Evolutionary conservation across 2,329 filamentous ascomycete species (phyloP).

Genomic region (Fusarium heterosporum): DNA sequence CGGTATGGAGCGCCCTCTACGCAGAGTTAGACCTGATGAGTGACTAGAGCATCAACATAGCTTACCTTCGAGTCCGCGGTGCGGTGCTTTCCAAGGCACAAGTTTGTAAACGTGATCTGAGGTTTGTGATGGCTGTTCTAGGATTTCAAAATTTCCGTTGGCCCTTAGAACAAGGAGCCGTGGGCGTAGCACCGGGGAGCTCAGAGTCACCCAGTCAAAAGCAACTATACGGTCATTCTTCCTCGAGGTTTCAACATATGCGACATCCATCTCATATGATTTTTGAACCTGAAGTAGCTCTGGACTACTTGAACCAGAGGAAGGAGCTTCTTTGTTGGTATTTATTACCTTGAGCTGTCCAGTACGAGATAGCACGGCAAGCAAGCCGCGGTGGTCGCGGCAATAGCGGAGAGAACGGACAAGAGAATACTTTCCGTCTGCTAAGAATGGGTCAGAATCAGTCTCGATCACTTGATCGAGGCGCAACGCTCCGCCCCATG

Average conservation of each 20-base stretch:
- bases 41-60: background rate
- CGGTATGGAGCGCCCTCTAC: slow-evolving; percentile 65
- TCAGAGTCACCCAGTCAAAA: slow-evolving; percentile 74
- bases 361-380: slow-evolving; percentile 71
- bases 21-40: slow-evolving; percentile 27
- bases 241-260: slow-evolving; percentile 63
- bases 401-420: slow-evolving; percentile 73
- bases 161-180: slow-evolving; percentile 70
- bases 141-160: slow-evolving; percentile 70
- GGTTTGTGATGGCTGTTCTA: slow-evolving; percentile 70
- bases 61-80: slow-evolving; percentile 67
- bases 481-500: slow-evolving; percentile 71
- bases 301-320: slow-evolving; percentile 61
- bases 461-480: slow-evolving; percentile 68
- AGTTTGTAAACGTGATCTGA: slow-evolving; percentile 70
- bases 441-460: slow-evolving; percentile 61
- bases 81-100: slow-evolving; percentile 69
- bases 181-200: slow-evolving; percentile 65
- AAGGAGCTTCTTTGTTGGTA: slow-evolving; percentile 65
- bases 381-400: slow-evolving; percentile 69
- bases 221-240: slow-evolving; percentile 73
- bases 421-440: slow-evolving; percentile 68
- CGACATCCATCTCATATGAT: slow-evolving; percentile 72
- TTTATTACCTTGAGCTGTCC: slow-evolving; percentile 73
- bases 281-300: slow-evolving; percentile 70